Base-by-base conservation (phyloP, 176 grass and related monocot genomes). In the Miscanthus lutarioriparius region DNA sequence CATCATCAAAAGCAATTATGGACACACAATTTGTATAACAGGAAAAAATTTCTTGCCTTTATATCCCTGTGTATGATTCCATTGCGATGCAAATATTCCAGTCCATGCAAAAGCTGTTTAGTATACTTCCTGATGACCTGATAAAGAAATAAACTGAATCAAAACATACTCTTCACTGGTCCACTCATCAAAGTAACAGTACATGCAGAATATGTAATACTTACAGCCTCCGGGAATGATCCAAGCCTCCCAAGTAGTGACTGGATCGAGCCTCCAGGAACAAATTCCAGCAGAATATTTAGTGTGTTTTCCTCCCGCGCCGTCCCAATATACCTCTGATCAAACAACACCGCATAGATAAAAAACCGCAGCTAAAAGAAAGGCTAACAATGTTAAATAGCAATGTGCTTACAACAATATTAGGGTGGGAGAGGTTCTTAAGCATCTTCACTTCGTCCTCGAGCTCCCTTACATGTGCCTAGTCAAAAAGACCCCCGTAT, bases 21-120 rank as follows among this genome's bases (percentile, higher is more conserved):
- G 23, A 38, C 0, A 64, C 23, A 38, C 58, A 30, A 71, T 22
- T 63, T 20, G 14, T 12, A 83, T 45, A 69, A 64, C 19, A 84
- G 39, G 27, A 36, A 6, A 28, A 25, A 40, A 54, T 37, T 37
- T 1, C 75, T 82, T 92, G 72, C 92, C 95, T 97, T 97, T 86
- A 97, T 97, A 74, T 97, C 95, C 86, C 95, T 93, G 64, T 97
- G 95, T 86, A 95, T 97, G 69, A 97, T 97, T 91, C 91, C 91
- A 77, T 97, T 93, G 27, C 45, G 64, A 91, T 95, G 95, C 77
- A 97, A 90, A 87, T 97, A 95, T 54, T 91, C 95, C 22, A 97
- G 69, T 1, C 92, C 95, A 82, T 95, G 89, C 76, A 97, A 90
- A 56, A 97, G 82, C 76, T 97, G 92, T 64, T 93, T 95, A 6